Evolutionary conservation across 2,329 filamentous ascomycete species (phyloP).

Genomic region (Alternaria solani): DNA sequence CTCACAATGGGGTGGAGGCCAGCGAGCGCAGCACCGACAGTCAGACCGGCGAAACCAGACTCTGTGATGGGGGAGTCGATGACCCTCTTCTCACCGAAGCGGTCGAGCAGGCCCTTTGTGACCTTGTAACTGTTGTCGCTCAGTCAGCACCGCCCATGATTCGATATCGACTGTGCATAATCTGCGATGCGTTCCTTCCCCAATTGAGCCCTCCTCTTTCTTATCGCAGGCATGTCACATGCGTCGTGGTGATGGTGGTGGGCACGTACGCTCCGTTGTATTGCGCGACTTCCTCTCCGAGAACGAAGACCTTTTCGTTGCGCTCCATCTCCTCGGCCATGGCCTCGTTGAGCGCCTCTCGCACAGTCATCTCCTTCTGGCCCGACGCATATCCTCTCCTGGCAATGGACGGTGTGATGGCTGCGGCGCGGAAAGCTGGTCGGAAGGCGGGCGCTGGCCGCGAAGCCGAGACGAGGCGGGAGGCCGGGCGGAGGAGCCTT

Average conservation of each 20-base stretch:
- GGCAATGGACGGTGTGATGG: constrained; percentile 58
- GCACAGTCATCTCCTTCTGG: constrained; percentile 94
- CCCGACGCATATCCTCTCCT: constrained; percentile 65
- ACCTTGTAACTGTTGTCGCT: constrained; percentile 82
- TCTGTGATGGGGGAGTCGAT: constrained; percentile 99
- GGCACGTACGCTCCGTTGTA: constrained; percentile 88
- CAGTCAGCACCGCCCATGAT: constrained; percentile 48
- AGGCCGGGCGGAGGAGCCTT: constrained; percentile 70
- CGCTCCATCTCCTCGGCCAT: constrained; percentile 95
- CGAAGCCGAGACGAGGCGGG: constrained; percentile 67
- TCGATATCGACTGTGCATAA: neutral
- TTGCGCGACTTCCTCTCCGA: constrained; percentile 98
- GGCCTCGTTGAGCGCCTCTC: constrained; percentile 97
- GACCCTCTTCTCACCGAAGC: constrained; percentile 95
- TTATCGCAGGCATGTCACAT: constrained; percentile 7
- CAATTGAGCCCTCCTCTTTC: constrained; percentile 2
- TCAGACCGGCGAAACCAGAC: constrained; percentile 91
- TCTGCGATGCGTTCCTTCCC: constrained; percentile 6
- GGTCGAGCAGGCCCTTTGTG: constrained; percentile 95
- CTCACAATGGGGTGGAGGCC: constrained; percentile 92
- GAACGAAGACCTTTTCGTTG: constrained; percentile 93
- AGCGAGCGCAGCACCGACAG: constrained; percentile 92
- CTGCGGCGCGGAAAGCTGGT: constrained; percentile 60
- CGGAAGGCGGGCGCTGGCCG: constrained; percentile 61
- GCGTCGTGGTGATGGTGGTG: constrained; percentile 13